A percentile compares a stretch with the other conserved stretches of the same genome.
Conservation (phyloP, 306 rosid species). For the Morella rubra region DNA sequence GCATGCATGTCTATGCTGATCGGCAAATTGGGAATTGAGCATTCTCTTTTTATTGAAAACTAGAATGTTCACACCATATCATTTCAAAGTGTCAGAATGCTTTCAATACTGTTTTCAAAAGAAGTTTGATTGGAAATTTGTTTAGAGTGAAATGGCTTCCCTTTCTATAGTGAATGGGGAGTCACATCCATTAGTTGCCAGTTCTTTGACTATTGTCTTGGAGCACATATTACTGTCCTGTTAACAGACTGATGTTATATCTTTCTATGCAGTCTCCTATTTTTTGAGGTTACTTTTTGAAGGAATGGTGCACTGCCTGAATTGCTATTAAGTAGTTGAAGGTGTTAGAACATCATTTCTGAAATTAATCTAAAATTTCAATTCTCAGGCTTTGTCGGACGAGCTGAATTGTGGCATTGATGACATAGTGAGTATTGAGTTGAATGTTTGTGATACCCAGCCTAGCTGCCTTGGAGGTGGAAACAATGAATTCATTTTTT, state of each 20-base stretch:
- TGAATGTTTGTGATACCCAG: conserved; percentile 93
- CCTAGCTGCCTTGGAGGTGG: conserved; percentile 99
- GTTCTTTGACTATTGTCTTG: not conserved
- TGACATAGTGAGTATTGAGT: conserved; percentile 76
- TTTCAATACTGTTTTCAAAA: not conserved
- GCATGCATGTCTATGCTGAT: not conserved
- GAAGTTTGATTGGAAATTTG: not conserved
- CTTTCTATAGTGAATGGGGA: not conserved
- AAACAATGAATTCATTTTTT: conserved; percentile 83
- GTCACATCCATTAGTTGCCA: not conserved
- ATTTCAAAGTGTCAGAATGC: not conserved
- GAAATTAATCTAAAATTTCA: conserved; percentile 20
- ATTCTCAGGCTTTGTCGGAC: conserved; percentile 68
- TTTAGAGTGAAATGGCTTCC: not conserved
- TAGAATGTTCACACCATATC: not conserved
- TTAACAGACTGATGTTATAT: not conserved
- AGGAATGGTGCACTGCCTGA: not conserved
- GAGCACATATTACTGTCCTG: not conserved
- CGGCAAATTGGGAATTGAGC: not conserved
- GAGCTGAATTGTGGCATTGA: conserved; percentile 69
- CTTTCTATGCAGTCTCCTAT: not conserved
- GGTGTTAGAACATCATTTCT: conserved; percentile 17
- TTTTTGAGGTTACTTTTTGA: not conserved
- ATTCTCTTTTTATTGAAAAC: not conserved
- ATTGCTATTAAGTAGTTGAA: not conserved